A percentile compares a stretch with the other conserved stretches of the same genome.
phyloP scores from a whole-genome alignment of 2,329 filamentous ascomycete species.

The Sporothrix humicola region DNA sequence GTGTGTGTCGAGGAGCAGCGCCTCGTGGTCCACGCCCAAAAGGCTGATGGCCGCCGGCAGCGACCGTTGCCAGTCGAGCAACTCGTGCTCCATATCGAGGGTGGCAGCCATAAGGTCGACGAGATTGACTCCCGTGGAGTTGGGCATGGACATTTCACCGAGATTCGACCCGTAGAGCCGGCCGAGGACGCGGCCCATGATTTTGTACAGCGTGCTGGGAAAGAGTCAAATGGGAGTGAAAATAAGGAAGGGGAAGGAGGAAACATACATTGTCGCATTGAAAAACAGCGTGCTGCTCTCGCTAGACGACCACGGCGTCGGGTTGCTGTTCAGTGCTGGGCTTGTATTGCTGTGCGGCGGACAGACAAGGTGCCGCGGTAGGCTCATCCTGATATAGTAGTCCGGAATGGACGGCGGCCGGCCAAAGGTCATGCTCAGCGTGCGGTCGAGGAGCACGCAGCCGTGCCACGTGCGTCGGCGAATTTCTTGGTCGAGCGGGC shows the following conservation, averaged over 20 bases:
- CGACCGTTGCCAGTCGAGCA: not conserved
- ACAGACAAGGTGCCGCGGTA: not conserved
- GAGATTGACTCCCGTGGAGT: too few species aligned
- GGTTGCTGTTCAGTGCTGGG: not conserved
- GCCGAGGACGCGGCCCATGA: slow-evolving; percentile 48
- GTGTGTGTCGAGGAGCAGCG: not conserved
- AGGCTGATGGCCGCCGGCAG: not conserved
- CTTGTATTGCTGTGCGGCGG: too few species aligned
- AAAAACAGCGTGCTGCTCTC: not conserved
- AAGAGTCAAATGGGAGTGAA: too few species aligned
- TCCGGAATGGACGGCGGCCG: slow-evolving; percentile 50
- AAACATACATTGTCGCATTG: not conserved
- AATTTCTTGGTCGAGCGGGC: slow-evolving; percentile 53
- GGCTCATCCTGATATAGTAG: not conserved
- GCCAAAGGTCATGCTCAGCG: slow-evolving; percentile 59
- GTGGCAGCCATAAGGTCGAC: not conserved
- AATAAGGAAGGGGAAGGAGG: too few species aligned
- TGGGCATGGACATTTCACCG: too few species aligned
- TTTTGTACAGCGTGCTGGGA: slow-evolving; percentile 43
- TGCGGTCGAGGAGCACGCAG: slow-evolving; percentile 53
- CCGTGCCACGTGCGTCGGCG: slow-evolving; percentile 57
- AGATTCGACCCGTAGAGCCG: slow-evolving; percentile 36
- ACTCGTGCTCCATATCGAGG: not conserved
- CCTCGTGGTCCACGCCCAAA: not conserved
- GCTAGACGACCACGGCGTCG: not conserved